Percentiles rank a stretch among this genome's conserved stretches.
Conservation (phyloP, 352 stramenopile genomes). For the Globisporangium echinulatum region DNA sequence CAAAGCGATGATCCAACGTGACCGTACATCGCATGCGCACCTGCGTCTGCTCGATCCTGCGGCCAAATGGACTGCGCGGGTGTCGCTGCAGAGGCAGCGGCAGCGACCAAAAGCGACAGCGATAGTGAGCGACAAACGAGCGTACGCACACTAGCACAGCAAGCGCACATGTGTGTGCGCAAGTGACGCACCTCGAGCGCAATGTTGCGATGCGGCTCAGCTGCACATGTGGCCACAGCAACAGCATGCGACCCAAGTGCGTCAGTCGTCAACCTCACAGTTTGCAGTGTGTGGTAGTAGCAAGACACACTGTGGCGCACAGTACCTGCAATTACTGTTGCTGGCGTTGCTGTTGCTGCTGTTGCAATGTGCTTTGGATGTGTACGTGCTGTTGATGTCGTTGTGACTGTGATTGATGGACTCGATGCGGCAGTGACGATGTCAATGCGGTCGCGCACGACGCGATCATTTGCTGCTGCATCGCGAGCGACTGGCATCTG, state of each 20-base stretch:
- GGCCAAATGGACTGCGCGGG: constrained; percentile 32
- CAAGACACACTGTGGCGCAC: not conserved
- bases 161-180: not conserved
- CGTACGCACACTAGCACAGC: not conserved
- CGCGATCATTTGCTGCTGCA: no score
- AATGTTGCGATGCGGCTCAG: not conserved
- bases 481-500: no score
- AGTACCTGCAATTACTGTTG: not conserved
- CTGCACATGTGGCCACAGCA: no score
- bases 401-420: not conserved
- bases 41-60: constrained; percentile 30
- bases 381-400: not conserved
- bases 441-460: no score
- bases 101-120: no score
- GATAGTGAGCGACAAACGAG: no score
- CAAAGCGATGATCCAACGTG: not conserved
- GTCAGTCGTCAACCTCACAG: not conserved
- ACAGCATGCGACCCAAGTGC: not conserved
- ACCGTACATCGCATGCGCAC: constrained; percentile 8
- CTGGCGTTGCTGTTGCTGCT: not conserved
- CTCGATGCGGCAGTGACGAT: no score
- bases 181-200: not conserved
- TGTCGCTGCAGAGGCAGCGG: constrained; percentile 14
- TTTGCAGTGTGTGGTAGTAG: no score
- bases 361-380: not conserved